Conservation (phyloP, 164 flowering plant species). For the Macadamia integrifolia region DNA sequence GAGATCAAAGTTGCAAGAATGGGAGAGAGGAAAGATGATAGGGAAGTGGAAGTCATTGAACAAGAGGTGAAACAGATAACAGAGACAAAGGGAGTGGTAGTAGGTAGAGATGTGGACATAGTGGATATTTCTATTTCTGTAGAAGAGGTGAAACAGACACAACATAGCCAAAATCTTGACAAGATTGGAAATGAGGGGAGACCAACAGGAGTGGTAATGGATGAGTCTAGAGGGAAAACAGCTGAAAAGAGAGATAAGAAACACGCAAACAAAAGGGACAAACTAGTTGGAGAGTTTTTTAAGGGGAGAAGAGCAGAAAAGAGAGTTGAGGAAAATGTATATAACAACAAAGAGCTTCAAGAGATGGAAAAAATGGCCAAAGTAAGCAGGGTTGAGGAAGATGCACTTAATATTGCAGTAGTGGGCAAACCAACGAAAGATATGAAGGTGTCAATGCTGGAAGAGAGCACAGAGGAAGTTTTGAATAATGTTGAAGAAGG, state of each 20-base stretch:
- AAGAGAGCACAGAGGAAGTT: constrained; percentile 13
- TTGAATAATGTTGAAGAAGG: not conserved
- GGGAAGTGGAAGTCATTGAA: not conserved
- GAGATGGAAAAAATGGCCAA: constrained; percentile 5
- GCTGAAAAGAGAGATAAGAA: too few species aligned
- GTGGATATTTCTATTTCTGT: not conserved
- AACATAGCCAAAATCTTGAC: not conserved
- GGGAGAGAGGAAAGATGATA: not conserved
- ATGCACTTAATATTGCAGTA: constrained; percentile 2
- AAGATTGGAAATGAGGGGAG: not conserved
- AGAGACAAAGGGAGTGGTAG: not conserved
- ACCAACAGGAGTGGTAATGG: not conserved
- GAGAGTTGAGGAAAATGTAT: constrained; percentile 4
- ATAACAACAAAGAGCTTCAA: not conserved
- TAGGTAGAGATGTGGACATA: not conserved
- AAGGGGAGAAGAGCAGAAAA: too few species aligned
- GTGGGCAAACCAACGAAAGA: not conserved
- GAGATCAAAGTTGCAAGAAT: not conserved
- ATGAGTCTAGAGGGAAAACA: too few species aligned
- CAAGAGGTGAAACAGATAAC: not conserved
- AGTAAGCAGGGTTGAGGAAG: constrained; percentile 2
- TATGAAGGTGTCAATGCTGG: constrained; percentile 6
- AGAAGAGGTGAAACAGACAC: not conserved
- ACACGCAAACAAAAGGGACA: too few species aligned
- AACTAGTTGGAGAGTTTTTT: too few species aligned